Conservation (phyloP, 768 basidiomycete genomes). For the Boletus sp. region DNA sequence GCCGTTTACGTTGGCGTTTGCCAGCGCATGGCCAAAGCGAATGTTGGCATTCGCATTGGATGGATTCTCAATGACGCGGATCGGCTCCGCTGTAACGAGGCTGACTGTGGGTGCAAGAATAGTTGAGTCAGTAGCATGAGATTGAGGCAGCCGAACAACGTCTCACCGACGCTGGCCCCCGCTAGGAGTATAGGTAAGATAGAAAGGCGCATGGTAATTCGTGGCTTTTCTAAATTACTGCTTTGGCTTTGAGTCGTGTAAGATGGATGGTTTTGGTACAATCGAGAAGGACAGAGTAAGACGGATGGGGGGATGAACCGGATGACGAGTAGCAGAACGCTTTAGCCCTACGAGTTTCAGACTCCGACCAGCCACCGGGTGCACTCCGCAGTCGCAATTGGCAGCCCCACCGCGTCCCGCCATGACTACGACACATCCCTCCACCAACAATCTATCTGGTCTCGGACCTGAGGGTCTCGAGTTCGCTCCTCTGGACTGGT, state of each 20-base stretch:
- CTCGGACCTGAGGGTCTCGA: not conserved
- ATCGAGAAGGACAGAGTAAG: not conserved
- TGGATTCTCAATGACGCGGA: conserved; percentile 42
- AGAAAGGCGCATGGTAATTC: conserved; percentile 35
- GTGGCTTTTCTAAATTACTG: not conserved
- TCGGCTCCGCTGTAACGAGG: conserved; percentile 47
- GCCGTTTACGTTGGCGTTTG: conserved; percentile 31
- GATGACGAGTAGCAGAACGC: not conserved
- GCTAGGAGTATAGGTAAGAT: conserved; percentile 37
- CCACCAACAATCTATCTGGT: not conserved
- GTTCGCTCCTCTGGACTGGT: not conserved
- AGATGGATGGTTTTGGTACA: not conserved
- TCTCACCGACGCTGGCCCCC: conserved; percentile 33
- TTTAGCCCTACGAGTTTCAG: conserved; percentile 11
- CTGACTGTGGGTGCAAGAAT: conserved; percentile 14
- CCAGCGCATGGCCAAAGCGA: conserved; percentile 38
- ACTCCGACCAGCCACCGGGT: conserved; percentile 19
- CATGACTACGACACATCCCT: conserved; percentile 1
- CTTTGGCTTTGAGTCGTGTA: not conserved
- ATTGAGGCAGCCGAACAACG: not conserved
- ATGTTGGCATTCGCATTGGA: conserved; percentile 32
- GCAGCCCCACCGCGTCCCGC: not conserved
- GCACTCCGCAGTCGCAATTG: conserved; percentile 7
- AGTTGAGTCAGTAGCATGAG: not conserved
- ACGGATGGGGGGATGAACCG: not conserved